Base-by-base conservation (phyloP, 352 stramenopile genomes). In the Phytophthora aleatoria region DNA sequence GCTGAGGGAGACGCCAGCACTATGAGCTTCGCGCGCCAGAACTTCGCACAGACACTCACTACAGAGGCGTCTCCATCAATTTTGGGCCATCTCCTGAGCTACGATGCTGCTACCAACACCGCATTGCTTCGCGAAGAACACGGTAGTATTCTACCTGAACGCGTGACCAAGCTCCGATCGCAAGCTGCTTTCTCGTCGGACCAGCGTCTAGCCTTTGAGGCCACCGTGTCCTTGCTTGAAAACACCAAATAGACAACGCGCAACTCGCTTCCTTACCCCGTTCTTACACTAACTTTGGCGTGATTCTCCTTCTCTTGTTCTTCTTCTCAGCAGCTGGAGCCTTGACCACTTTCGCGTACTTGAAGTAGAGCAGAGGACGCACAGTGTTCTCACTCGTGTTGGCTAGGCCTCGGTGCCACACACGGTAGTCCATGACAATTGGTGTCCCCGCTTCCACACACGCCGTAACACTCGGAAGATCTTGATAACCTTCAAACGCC, bases 341-440 rank as follows among this genome's bases (percentile, higher is more conserved):
- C 36, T 57, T 52, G 5, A 28, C 24, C 3, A 24, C 15, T 16
- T 72, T 77, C 0, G 68, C 50, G 59, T 91, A 90, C 61, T 91
- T 91, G 51, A 90, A 89, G 60, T 93, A 93, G 5, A 92, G 67
- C 57, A 90, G 60, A 49, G 83, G 81, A 7, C 81, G 77, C 33
- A 89, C 30, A 41, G 56, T 82, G 33, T 44, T 54, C 2, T 73
- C 65, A 15, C 70, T 83, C 27, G 63, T 65, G 54, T 93, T 93
- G 2, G 78, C 75, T 3, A 76, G 45, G 11, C 84, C 84, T 13
- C 84, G 84, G 39, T 93, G 84, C 84, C 84, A 93, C 16, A 91
- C 77, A 24, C 84, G 78, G 41, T 93, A 93, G 76, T 93, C 84
- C 84, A 92, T 93, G 50, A 85, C 38, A 1, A 91, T 44, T 0